Percentiles rank a stretch among this genome's conserved stretches.
phyloP scores from a whole-genome alignment of 2,329 filamentous ascomycete species.

The Sporothrix phasma region DNA sequence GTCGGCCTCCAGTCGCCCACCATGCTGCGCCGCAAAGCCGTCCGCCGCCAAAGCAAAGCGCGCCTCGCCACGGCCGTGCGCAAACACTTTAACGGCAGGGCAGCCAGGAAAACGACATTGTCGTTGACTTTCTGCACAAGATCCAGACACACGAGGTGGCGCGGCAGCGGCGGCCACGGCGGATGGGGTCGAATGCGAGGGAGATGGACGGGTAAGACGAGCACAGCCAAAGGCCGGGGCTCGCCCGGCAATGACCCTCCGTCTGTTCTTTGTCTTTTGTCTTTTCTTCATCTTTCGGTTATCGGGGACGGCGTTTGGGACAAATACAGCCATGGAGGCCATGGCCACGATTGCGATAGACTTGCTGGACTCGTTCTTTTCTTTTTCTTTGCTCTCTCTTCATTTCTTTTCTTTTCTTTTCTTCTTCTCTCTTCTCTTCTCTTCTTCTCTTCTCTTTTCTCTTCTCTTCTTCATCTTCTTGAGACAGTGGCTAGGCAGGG shows the following conservation, averaged over 20 bases:
- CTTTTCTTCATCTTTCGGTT: neutral
- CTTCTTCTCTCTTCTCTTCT: neutral
- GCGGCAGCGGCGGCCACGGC: slow-evolving; percentile 16
- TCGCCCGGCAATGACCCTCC: neutral
- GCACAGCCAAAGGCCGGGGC: neutral
- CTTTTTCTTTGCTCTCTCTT: neutral
- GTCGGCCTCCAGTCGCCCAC: slow-evolving; percentile 67
- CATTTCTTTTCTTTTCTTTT: neutral
- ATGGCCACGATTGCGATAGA: neutral
- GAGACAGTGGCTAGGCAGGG: neutral
- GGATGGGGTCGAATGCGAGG: slow-evolving; percentile 18
- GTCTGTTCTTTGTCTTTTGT: neutral
- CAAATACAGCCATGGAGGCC: neutral
- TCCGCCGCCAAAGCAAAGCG: slow-evolving; percentile 60
- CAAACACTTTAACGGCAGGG: slow-evolving; percentile 78
- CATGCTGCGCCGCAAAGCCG: slow-evolving; percentile 56
- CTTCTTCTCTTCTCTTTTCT: neutral
- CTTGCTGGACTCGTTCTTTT: neutral
- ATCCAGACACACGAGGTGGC: slow-evolving; percentile 45
- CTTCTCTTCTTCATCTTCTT: neutral
- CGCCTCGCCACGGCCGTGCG: slow-evolving; percentile 61
- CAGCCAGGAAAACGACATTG: slow-evolving; percentile 72
- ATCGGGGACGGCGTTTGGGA: neutral
- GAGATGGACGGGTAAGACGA: slow-evolving; percentile 16
- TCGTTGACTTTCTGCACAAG: slow-evolving; percentile 69